Base-by-base conservation (phyloP, 306 rosid genomes). In the Adenanthera pavonina region DNA sequence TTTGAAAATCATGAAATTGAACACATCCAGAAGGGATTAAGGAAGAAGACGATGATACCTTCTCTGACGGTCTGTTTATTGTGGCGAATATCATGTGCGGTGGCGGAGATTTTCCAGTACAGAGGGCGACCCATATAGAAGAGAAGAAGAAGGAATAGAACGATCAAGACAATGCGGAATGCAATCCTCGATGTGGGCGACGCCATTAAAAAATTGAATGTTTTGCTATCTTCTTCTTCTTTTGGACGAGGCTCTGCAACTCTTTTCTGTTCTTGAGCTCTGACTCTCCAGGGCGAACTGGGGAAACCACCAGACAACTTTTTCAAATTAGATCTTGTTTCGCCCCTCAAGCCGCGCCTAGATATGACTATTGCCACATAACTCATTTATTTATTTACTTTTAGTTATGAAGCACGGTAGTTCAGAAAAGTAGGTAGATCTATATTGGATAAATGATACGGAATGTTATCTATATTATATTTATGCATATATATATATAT, bases 71-170 rank as follows among this genome's bases (percentile, higher is more conserved):
- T 91, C 79, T 89, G 96, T 69, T 84, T 91, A 84, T 91, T 91
- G 35, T 86, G 61, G 72, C 91, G 90, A 76, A 91, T 91, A 43
- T 91, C 96, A 71, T 85, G 93, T 48, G 88, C 25, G 38, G 93
- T 88, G 56, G 93, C 91, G 25, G 92, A 89, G 83, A 91, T 76
- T 69, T 91, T 91, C 92, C 93, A 91, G 80, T 91, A 91, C 78
- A 91, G 87, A 36, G 96, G 96, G 49, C 93, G 96, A 69, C 93
- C 96, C 65, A 89, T 82, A 60, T 88, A 91, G 89, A 88, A 89
- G 82, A 89, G 73, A 67, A 86, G 34, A 5, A 91, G 78, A n/a
- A 91, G 13, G 35, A 87, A 19, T 13, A 89, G 74, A 56, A 78
- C 61, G 30, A 75, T 74, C 74, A 88, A 36, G 4, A 69, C 14